These are phyloP conservation scores for Podaxis carcinomalis DNA, from an alignment of 768 basidiomycete species.

Conservation along the genomic window DNA sequence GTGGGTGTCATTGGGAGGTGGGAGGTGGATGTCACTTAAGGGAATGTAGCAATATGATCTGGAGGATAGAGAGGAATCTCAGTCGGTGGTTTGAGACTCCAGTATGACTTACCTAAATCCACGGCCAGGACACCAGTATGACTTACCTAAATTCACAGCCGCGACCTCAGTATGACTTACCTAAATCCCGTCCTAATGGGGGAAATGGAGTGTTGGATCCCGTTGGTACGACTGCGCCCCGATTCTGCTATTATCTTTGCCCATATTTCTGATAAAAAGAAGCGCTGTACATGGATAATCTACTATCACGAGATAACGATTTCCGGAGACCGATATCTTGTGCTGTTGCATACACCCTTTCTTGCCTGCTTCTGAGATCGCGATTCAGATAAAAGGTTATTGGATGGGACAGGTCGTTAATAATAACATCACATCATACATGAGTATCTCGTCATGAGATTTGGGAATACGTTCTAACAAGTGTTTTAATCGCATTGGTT, in stretches of 20 bases:
- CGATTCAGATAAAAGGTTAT: constrained; percentile 9
- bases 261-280: constrained; percentile 1
- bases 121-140: not conserved
- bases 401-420: constrained; percentile 15
- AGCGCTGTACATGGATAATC: constrained; percentile 8
- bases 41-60: constrained; percentile 8
- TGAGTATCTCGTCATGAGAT: constrained; percentile 13
- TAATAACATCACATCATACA: constrained; percentile 20
- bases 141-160: not conserved
- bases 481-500: no score
- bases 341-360: constrained; percentile 81
- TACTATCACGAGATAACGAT: constrained; percentile 30
- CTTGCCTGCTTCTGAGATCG: constrained; percentile 52
- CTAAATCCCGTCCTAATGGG: constrained; percentile 12
- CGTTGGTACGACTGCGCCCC: constrained; percentile 14
- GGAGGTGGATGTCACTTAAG: constrained; percentile 21
- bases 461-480: constrained; percentile 14
- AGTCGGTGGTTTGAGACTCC: not conserved
- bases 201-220: constrained; percentile 14
- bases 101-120: constrained; percentile 10
- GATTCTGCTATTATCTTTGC: constrained; percentile 2
- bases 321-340: constrained; percentile 53
- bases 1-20: constrained; percentile 36
- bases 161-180: constrained; percentile 8
- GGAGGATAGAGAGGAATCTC: not conserved